A percentile compares a stretch with the other conserved stretches of the same genome.
Evolutionary conservation across 2,329 filamentous ascomycete genomes (phyloP).

Genomic region (Exophiala alcalophila): DNA sequence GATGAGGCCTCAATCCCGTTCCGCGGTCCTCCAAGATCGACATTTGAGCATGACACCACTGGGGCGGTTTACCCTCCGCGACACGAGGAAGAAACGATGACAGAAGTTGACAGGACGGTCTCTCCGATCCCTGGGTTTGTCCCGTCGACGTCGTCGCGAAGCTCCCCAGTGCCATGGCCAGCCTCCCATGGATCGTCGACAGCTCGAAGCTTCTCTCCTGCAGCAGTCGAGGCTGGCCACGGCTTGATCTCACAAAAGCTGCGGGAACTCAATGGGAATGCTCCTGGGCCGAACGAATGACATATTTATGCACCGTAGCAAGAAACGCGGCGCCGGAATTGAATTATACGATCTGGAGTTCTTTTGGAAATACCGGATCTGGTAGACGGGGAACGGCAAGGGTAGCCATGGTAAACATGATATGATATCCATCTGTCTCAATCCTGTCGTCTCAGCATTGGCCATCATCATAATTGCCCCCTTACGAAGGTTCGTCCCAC

Average conservation of each 20-base stretch:
- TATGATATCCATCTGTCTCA: no score
- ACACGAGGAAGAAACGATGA: neutral
- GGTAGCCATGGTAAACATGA: no score
- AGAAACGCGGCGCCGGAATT: no score
- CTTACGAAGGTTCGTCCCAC: no score
- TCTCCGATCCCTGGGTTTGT: slow-evolving; percentile 26
- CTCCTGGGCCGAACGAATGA: slow-evolving; percentile 3
- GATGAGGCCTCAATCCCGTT: slow-evolving; percentile 1
- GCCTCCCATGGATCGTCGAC: slow-evolving; percentile 6
- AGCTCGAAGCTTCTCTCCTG: slow-evolving; percentile 20
- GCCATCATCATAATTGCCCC: no score
- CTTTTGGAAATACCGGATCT: no score
- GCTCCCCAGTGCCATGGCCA: slow-evolving; percentile 27
- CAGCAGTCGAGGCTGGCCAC: slow-evolving; percentile 25
- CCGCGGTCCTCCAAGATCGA: neutral
- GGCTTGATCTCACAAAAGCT: slow-evolving; percentile 28
- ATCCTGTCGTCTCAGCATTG: no score
- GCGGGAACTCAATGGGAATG: slow-evolving; percentile 20
- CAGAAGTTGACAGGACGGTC: slow-evolving; percentile 5
- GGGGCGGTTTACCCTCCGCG: neutral
- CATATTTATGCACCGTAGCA: no score
- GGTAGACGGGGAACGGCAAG: no score
- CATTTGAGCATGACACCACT: neutral
- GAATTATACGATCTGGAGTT: no score
- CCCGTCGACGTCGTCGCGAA: slow-evolving; percentile 25